Percentiles rank a stretch among this genome's conserved stretches.
Evolutionary conservation across 352 stramenopile genomes (phyloP).

Genomic region (Globisporangium splendens): DNA sequence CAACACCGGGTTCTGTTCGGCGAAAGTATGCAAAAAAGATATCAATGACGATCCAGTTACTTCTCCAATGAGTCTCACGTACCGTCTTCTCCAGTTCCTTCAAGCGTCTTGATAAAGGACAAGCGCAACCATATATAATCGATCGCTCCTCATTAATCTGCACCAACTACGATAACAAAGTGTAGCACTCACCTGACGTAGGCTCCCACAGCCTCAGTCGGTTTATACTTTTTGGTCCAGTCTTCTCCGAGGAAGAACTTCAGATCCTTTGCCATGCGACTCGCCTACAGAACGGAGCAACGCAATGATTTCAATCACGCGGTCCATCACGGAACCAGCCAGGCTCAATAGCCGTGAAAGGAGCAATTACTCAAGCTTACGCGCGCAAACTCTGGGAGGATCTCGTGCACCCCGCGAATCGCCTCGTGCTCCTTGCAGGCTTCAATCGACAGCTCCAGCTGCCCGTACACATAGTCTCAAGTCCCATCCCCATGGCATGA

Average conservation of each 20-base stretch:
- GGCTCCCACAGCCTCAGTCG: conserved; percentile 39
- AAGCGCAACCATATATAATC: neutral
- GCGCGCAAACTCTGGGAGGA: conserved; percentile 38
- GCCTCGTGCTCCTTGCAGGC: conserved; percentile 38
- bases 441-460: conserved; percentile 53
- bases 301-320: neutral
- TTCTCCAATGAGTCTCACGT: neutral
- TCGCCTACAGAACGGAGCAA: conserved; percentile 26
- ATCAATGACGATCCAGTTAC: too few relatives aligned
- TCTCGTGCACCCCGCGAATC: conserved; percentile 37
- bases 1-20: conserved; percentile 45
- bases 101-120: conserved; percentile 29
- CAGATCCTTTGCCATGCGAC: conserved; percentile 58
- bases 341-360: too few relatives aligned
- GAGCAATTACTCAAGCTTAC: conserved; percentile 20
- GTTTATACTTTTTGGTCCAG: conserved; percentile 52
- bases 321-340: too few relatives aligned
- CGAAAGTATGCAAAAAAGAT: neutral
- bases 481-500: neutral
- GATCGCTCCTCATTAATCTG: neutral
- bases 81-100: conserved; percentile 56
- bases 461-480: conserved; percentile 62
- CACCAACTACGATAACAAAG: neutral
- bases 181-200: conserved; percentile 48
- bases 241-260: conserved; percentile 54